Conservation (phyloP, 1,284 basidiomycete species). For the Trichosporon faecale region DNA sequence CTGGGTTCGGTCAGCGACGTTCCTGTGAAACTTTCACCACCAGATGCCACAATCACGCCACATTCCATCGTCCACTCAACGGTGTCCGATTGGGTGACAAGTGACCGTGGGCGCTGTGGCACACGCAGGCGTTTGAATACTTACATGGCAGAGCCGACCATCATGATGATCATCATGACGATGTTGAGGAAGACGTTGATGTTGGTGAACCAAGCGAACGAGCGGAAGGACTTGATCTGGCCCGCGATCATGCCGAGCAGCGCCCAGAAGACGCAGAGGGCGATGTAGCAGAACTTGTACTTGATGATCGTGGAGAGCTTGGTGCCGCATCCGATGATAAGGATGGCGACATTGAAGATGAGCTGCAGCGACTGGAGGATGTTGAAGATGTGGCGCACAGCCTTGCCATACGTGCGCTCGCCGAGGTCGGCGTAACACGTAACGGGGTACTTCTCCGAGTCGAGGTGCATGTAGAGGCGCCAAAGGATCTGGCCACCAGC, state of each 20-base stretch:
- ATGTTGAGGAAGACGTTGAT: conserved; percentile 18
- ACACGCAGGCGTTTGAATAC: background rate
- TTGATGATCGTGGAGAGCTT: conserved; percentile 15
- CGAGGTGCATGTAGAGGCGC: conserved; percentile 25
- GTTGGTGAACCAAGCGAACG: conserved; percentile 17
- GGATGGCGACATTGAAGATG: conserved; percentile 18
- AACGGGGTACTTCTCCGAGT: conserved; percentile 25
- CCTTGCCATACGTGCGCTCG: conserved; percentile 22
- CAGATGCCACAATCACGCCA: background rate
- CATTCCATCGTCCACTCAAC: background rate
- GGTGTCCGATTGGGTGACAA: too few relatives aligned
- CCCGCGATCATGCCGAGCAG: conserved; percentile 11
- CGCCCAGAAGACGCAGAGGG: conserved; percentile 14
- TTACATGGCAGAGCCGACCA: conserved; percentile 15
- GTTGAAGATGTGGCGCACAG: conserved; percentile 19
- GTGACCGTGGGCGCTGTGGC: background rate
- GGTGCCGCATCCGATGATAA: conserved; percentile 16
- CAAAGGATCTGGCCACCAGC: conserved; percentile 25
- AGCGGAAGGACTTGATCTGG: conserved; percentile 23
- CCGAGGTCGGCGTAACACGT: conserved; percentile 26
- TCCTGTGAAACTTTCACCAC: background rate
- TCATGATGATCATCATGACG: conserved; percentile 14
- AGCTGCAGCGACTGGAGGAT: conserved; percentile 19
- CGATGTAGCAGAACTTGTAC: conserved; percentile 23
- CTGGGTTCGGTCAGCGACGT: background rate